phyloP scores from a whole-genome alignment of 352 stramenopile genomes.

The Globisporangium heterothallicum region DNA sequence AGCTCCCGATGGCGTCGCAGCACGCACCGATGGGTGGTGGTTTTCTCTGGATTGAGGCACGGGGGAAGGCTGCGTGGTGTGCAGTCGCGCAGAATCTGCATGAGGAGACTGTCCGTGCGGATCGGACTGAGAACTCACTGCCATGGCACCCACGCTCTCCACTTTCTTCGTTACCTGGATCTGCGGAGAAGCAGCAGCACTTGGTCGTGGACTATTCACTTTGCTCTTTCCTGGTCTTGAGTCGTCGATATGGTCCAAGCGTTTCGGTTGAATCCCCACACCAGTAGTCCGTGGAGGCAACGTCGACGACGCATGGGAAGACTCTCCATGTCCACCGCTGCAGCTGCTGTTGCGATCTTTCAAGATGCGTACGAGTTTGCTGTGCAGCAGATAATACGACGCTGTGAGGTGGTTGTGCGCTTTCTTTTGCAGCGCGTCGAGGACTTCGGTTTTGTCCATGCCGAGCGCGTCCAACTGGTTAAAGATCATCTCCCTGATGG shows the following conservation, averaged over 20 bases:
- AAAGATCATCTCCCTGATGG: conserved; percentile 41
- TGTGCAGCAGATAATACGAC: conserved; percentile 73
- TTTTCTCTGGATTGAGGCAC: not conserved
- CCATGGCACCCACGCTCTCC: not conserved
- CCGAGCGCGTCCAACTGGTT: conserved; percentile 45
- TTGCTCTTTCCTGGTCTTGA: not conserved
- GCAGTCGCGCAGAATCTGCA: not conserved
- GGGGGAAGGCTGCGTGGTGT: conserved; percentile 1
- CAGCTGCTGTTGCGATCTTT: conserved; percentile 17
- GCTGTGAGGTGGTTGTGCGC: conserved; percentile 67
- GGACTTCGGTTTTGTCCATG: conserved; percentile 33
- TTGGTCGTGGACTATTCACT: not conserved
- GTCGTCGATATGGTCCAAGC: not conserved
- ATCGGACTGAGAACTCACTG: not conserved
- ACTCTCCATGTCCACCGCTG: not conserved
- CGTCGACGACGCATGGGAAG: not conserved
- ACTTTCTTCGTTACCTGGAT: conserved; percentile 4
- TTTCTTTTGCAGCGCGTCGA: conserved; percentile 36
- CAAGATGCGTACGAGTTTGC: conserved; percentile 39
- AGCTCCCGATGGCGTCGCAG: conserved; percentile 6
- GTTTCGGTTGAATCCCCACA: conserved; percentile 1
- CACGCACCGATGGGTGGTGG: not conserved
- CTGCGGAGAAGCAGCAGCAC: no score
- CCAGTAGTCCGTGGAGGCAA: no score
- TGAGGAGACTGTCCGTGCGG: not conserved